A percentile compares a stretch with the other conserved stretches of the same genome.
Conservation (phyloP, 371 early-diverging fungal genomes). For the Choanephora cucurbitarum region DNA sequence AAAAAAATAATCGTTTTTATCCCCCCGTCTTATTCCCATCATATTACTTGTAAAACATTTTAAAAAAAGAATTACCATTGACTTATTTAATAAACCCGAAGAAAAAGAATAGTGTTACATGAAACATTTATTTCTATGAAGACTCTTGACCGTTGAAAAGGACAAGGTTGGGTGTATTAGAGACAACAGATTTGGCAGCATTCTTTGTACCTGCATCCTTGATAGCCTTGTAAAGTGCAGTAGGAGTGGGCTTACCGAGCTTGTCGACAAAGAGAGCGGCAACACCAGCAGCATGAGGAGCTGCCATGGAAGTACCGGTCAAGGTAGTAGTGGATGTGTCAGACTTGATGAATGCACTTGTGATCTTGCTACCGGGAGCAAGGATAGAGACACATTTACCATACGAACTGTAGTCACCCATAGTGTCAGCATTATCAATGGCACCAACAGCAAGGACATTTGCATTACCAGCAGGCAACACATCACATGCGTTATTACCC, state of each 20-base stretch:
- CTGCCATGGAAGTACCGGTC: conserved; percentile 80
- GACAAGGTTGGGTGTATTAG: conserved; percentile 10
- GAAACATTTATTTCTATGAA: too few species aligned
- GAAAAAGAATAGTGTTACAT: too few species aligned
- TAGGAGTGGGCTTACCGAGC: conserved; percentile 25
- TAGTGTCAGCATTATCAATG: conserved; percentile 47
- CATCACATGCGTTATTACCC: conserved; percentile 62
- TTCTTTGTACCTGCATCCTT: conserved; percentile 18
- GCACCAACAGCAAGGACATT: conserved; percentile 73
- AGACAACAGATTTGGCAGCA: not conserved
- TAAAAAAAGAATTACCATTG: too few species aligned
- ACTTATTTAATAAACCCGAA: too few species aligned
- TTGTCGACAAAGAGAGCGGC: conserved; percentile 53
- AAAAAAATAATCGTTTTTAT: too few species aligned
- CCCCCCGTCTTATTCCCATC: too few species aligned
- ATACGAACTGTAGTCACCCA: conserved; percentile 52
- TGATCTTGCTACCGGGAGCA: conserved; percentile 57
- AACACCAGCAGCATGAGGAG: conserved; percentile 83
- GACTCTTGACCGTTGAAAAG: conserved; percentile 26
- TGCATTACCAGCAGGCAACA: conserved; percentile 65
- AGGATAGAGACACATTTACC: conserved; percentile 66
- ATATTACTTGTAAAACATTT: too few species aligned
- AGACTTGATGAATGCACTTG: conserved; percentile 39
- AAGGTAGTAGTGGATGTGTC: conserved; percentile 46
- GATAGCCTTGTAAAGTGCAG: conserved; percentile 27